A percentile compares a stretch with the other conserved stretches of the same genome.
These are phyloP conservation scores for Actinomortierella ambigua DNA, from an alignment of 371 early-diverging fungal species.

Conservation along the genomic window DNA sequence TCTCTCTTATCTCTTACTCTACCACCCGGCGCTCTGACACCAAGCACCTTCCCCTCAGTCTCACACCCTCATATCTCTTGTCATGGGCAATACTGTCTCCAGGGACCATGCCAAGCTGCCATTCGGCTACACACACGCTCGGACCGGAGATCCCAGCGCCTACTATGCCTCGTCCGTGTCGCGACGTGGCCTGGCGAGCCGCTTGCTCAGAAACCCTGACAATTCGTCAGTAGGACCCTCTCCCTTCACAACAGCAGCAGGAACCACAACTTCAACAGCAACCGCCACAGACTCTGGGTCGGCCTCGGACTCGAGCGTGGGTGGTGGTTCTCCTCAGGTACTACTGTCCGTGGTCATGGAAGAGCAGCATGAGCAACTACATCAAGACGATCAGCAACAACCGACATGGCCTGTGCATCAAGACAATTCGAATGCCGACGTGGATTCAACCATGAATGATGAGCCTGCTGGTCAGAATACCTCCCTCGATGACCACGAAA, in stretches of 20 bases:
- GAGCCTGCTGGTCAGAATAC: neutral
- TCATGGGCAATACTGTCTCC: conserved; percentile 35
- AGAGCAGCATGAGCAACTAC: too few species aligned
- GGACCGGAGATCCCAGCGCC: conserved; percentile 27
- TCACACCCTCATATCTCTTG: neutral
- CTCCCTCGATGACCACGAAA: neutral
- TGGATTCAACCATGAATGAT: too few species aligned
- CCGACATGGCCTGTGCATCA: too few species aligned
- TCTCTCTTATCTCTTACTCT: too few species aligned
- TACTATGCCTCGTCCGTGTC: conserved; percentile 32
- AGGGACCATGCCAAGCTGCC: conserved; percentile 46
- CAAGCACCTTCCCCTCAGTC: neutral
- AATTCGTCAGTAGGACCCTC: conserved; percentile 35
- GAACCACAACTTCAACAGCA: neutral
- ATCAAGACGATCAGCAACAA: conserved; percentile 4
- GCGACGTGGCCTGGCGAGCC: conserved; percentile 18
- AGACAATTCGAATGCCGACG: too few species aligned
- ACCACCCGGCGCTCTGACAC: too few species aligned
- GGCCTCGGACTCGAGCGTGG: neutral
- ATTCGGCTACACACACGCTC: conserved; percentile 40
- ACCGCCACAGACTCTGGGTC: conserved; percentile 1
- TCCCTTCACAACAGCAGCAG: conserved; percentile 14
- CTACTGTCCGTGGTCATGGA: neutral
- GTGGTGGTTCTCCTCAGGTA: neutral
- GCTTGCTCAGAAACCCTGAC: conserved; percentile 29